These are phyloP conservation scores for Coemansia sp. DNA, from an alignment of 192 early-diverging fungal genomes.

Conservation along the genomic window DNA sequence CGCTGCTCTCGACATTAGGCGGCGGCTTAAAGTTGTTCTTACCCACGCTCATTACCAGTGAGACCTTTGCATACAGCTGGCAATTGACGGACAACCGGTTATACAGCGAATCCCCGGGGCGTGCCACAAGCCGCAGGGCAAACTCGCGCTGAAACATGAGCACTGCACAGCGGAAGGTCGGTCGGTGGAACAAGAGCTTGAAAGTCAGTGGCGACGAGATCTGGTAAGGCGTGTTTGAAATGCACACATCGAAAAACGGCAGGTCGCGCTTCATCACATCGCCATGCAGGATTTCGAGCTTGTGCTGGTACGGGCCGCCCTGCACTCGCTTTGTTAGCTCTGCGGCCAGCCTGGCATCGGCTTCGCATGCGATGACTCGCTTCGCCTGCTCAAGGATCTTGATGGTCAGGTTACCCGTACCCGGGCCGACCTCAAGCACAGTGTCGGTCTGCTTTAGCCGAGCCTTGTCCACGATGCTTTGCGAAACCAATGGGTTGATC, in stretches of 20 bases:
- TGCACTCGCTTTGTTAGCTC: conserved; percentile 97
- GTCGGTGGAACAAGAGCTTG: conserved; percentile 95
- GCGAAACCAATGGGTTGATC: conserved; percentile 95
- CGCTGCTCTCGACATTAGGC: conserved; percentile 93
- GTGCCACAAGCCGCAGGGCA: conserved; percentile 90
- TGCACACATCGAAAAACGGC: conserved; percentile 98
- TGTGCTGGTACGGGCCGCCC: conserved; percentile 64
- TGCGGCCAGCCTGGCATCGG: conserved; percentile 94
- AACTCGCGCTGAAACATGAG: conserved; percentile 99
- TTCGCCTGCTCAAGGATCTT: conserved; percentile 92
- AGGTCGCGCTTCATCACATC: conserved; percentile 97
- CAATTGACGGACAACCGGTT: conserved; percentile 92
- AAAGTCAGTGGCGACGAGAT: conserved; percentile 95
- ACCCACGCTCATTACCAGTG: conserved; percentile 97
- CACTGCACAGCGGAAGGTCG: conserved; percentile 85
- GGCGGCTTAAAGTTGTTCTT: conserved; percentile 98
- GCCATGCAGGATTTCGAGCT: conserved; percentile 92
- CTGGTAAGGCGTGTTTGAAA: conserved; percentile 97
- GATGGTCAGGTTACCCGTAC: conserved; percentile 98
- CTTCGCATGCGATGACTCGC: conserved; percentile 93
- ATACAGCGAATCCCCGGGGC: conserved; percentile 90
- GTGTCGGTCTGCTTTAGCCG: conserved; percentile 66
- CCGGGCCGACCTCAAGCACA: conserved; percentile 94
- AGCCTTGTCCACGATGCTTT: conserved; percentile 98
- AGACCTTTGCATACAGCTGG: conserved; percentile 91